These are phyloP conservation scores for Phytopythium mirpurense DNA, from an alignment of 352 stramenopile species.

Conservation along the genomic window DNA sequence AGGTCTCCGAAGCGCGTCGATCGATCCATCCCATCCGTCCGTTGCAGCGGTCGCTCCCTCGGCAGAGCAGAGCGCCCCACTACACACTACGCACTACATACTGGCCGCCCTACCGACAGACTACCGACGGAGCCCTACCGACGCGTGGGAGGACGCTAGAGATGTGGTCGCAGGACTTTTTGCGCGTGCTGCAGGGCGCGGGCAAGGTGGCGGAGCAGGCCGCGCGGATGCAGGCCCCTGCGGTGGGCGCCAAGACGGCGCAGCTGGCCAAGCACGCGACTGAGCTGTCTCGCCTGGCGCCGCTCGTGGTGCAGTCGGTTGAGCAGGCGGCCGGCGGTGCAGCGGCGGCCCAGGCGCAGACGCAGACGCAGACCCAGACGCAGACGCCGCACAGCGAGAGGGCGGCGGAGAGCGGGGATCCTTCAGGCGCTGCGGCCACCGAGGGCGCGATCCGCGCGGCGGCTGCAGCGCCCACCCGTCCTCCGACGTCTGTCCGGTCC, in stretches of 20 bases:
- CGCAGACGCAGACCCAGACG: neutral
- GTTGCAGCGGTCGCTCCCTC: neutral
- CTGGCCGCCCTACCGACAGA: neutral
- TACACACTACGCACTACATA: neutral
- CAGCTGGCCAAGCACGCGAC: constrained; percentile 35
- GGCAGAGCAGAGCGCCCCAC: neutral
- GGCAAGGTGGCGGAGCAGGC: constrained; percentile 60
- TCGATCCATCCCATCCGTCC: neutral
- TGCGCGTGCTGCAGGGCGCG: constrained; percentile 62
- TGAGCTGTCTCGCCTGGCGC: constrained; percentile 42
- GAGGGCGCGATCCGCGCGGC: constrained; percentile 5
- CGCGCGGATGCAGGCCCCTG: constrained; percentile 27
- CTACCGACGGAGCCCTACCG: no score
- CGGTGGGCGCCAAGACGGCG: constrained; percentile 17
- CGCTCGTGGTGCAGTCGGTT: constrained; percentile 31
- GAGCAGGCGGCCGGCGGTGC: constrained; percentile 7
- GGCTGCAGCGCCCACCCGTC: neutral
- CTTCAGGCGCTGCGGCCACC: no score
- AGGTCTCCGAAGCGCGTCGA: neutral
- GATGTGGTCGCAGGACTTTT: constrained; percentile 73
- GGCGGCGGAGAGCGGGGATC: neutral
- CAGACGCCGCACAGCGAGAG: neutral
- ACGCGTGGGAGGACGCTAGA: no score
- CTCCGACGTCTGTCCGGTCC: neutral
- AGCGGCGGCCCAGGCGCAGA: neutral